These are phyloP conservation scores for Takashimella koratensis DNA, from an alignment of 1,284 basidiomycete species.

Conservation along the genomic window DNA sequence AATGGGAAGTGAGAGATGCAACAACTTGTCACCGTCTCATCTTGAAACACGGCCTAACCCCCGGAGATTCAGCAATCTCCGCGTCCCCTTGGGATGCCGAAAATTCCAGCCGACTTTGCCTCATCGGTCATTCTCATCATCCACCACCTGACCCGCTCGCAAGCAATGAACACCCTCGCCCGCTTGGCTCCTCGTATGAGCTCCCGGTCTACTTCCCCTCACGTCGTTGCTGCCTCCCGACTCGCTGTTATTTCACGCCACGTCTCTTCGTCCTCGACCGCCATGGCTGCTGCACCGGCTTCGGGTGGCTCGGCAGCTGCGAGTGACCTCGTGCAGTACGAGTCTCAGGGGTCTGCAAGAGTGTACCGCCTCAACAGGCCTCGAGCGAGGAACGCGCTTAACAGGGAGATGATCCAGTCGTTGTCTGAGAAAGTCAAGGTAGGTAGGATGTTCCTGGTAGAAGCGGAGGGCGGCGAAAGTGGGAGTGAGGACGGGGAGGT, in stretches of 20 bases:
- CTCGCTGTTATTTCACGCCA: conserved; percentile 32
- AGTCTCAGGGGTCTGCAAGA: conserved; percentile 21
- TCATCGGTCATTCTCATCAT: no score
- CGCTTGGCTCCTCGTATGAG: conserved; percentile 25
- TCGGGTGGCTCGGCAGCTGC: neutral
- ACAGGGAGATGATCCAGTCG: conserved; percentile 73
- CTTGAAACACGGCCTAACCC: no score
- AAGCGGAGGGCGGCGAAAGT: no score
- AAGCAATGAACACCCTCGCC: conserved; percentile 22
- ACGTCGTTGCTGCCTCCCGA: conserved; percentile 17
- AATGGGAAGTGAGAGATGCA: no score
- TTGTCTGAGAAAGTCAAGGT: conserved; percentile 55
- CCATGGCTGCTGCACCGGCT: conserved; percentile 1
- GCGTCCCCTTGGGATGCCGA: no score
- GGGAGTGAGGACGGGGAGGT: no score
- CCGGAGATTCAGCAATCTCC: no score
- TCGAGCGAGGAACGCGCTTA: conserved; percentile 79
- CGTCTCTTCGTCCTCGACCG: conserved; percentile 21
- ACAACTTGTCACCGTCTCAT: no score
- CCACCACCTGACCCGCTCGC: no score
- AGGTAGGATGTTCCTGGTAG: conserved; percentile 10
- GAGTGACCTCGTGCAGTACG: conserved; percentile 24
- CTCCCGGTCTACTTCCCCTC: conserved; percentile 11
- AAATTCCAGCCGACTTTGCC: no score
- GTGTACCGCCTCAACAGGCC: conserved; percentile 62